phyloP scores from a whole-genome alignment of 768 basidiomycete genomes.

The Lactifluus volemus region DNA sequence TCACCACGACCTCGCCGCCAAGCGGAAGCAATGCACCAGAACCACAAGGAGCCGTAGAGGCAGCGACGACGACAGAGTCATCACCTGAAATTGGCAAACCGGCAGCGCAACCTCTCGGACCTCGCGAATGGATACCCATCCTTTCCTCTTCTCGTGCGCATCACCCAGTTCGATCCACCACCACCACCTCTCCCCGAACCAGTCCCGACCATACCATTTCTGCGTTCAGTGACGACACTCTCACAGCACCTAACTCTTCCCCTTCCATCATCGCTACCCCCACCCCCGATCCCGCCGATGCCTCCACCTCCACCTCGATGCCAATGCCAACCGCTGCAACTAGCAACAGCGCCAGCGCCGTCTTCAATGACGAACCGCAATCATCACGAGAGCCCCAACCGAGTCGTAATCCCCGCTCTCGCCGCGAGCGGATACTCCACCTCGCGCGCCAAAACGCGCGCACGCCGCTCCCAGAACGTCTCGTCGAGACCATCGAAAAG shows the following conservation, averaged over 20 bases:
- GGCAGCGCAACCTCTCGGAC: background rate
- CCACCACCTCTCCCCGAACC: background rate
- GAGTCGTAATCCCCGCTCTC: background rate
- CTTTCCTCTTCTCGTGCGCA: background rate
- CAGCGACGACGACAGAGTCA: background rate
- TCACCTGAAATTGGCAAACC: background rate
- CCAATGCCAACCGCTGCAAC: background rate
- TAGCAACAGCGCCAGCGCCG: background rate
- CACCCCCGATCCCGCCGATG: too few species aligned
- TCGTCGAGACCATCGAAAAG: background rate
- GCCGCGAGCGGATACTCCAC: slow-evolving; percentile 15
- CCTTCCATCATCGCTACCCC: background rate
- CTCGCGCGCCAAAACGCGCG: slow-evolving; percentile 17
- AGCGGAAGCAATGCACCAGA: background rate
- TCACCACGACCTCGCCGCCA: too few species aligned
- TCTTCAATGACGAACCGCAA: background rate
- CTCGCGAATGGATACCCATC: slow-evolving; percentile 11
- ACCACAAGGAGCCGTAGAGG: background rate
- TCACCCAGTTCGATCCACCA: background rate
- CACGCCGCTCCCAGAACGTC: slow-evolving; percentile 10
- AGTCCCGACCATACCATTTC: background rate
- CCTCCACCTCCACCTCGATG: too few species aligned
- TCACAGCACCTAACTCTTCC: too few species aligned
- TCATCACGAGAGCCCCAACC: background rate
- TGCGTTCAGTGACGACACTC: background rate